These are phyloP conservation scores for Mediolabrus comicus DNA, from an alignment of 108 stramenopile genomes.

Conservation along the genomic window DNA sequence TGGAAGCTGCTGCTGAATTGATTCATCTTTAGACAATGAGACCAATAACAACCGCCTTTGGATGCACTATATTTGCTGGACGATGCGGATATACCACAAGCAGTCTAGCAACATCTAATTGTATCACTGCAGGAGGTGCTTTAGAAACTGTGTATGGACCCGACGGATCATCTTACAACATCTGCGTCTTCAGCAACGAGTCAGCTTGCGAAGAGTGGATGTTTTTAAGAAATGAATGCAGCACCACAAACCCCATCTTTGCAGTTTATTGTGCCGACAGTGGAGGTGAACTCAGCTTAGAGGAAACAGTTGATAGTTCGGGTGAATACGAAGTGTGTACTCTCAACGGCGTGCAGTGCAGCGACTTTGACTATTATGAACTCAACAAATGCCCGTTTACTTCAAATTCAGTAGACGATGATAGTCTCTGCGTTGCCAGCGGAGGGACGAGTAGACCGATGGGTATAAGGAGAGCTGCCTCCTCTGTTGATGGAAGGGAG, in stretches of 20 bases:
- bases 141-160: no score
- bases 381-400: background rate
- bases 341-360: background rate
- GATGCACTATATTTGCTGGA: no score
- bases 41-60: no score
- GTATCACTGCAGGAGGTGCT: no score
- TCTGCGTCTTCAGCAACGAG: background rate
- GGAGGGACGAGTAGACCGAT: background rate
- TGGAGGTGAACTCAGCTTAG: background rate
- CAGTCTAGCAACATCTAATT: no score
- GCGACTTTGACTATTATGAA: constrained; percentile 2
- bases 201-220: background rate
- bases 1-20: no score
- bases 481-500: background rate
- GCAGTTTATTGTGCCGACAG: background rate
- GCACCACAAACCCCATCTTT: background rate
- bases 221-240: background rate
- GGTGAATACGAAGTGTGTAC: constrained; percentile 11
- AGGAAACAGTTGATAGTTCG: background rate
- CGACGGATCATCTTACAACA: background rate
- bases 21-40: no score
- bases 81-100: no score
- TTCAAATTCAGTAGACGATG: background rate
- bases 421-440: background rate
- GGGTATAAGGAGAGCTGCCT: background rate